Conservation (phyloP, 345 rosid genomes). For the Bruguiera gymnorhiza region DNA sequence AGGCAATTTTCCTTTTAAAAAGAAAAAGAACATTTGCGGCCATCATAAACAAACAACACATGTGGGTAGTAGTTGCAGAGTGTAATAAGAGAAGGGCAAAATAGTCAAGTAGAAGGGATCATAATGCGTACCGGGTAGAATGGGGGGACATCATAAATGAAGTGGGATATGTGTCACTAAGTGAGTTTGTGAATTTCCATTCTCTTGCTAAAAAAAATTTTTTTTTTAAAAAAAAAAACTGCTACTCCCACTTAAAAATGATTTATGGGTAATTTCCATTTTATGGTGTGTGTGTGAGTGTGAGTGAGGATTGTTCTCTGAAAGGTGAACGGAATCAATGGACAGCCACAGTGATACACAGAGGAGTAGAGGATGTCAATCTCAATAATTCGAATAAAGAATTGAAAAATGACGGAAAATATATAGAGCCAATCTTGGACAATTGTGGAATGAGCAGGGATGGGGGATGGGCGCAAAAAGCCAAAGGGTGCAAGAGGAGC, state of each 20-base stretch:
- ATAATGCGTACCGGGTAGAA: conserved; percentile 5
- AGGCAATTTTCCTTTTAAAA: no score
- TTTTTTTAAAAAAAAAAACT: no score
- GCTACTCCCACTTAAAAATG: no score
- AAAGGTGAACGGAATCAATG: not conserved
- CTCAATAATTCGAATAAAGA: not conserved
- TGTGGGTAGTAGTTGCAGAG: not conserved
- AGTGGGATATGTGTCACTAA: not conserved
- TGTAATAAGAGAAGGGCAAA: not conserved
- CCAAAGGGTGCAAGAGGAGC: not conserved
- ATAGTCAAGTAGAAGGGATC: not conserved
- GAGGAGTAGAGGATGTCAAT: no score
- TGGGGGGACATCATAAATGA: conserved; percentile 5
- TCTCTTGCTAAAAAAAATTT: no score
- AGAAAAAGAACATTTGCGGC: no score
- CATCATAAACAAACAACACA: not conserved
- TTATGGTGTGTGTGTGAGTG: no score
- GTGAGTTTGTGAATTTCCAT: not conserved
- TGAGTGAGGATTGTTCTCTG: not conserved
- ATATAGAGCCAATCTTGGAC: not conserved
- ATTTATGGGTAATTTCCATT: no score
- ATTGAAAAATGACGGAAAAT: not conserved
- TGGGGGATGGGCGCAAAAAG: no score
- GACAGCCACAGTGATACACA: no score
- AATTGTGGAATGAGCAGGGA: no score